Percentiles rank a stretch among this genome's conserved stretches.
Conservation (phyloP, 2,329 filamentous ascomycete species). For the Escovopsis weberi region DNA sequence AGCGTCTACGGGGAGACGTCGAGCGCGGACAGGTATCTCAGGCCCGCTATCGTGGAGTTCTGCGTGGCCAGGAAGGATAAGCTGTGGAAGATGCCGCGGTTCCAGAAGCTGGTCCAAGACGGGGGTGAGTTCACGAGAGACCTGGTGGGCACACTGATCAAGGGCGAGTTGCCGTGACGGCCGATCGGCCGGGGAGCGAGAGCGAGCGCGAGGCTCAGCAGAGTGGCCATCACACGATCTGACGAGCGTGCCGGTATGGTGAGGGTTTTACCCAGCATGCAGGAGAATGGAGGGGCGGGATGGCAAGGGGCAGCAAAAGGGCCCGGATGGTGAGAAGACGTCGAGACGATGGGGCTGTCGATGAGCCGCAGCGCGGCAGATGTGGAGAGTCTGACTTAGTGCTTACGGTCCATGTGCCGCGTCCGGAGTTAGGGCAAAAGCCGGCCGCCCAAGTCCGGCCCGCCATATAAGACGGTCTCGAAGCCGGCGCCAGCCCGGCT, state of each 20-base stretch:
- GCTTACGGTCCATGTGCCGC: no score
- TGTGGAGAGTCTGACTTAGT: no score
- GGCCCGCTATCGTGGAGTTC: neutral
- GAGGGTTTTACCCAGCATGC: neutral
- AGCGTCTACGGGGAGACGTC: conserved; percentile 1
- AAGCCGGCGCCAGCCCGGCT: no score
- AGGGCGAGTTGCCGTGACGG: neutral
- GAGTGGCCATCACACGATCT: no score
- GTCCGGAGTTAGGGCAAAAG: no score
- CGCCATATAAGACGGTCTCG: no score
- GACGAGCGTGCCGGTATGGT: neutral
- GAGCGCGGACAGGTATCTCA: neutral
- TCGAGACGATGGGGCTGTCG: no score
- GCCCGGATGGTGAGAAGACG: no score
- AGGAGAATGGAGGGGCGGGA: no score
- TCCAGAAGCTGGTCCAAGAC: conserved; percentile 1
- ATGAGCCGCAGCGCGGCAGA: no score
- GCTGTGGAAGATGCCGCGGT: neutral
- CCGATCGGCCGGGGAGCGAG: neutral
- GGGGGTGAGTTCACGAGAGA: conserved; percentile 3
- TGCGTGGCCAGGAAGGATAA: neutral
- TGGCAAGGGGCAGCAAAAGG: no score
- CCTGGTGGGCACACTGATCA: neutral
- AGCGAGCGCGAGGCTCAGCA: neutral
- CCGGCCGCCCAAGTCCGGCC: no score